Conservation (phyloP, 129 eudicot genomes). For the Cynara cardunculus region DNA sequence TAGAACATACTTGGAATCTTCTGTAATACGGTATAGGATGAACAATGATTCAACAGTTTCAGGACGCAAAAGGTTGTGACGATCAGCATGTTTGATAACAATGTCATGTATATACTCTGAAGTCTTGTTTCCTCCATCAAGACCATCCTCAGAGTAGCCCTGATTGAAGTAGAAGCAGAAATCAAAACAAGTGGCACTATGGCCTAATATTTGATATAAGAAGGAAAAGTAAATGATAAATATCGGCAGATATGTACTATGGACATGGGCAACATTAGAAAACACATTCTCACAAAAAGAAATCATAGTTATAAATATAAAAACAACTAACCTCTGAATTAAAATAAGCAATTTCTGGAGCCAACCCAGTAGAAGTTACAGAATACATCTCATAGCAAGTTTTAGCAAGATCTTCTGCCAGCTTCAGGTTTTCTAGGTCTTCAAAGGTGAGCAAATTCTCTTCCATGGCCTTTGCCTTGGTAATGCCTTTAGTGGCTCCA, state of each 20-base stretch:
- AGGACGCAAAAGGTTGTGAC: constrained; percentile 96
- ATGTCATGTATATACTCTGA: constrained; percentile 75
- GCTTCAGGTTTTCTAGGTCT: constrained; percentile 81
- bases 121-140: constrained; percentile 85
- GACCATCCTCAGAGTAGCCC: constrained; percentile 64
- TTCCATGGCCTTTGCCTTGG: constrained; percentile 67
- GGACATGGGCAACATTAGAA: neutral
- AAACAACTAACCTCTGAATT: constrained; percentile 58
- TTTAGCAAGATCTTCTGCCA: constrained; percentile 92
- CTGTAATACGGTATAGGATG: constrained; percentile 77
- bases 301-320: neutral
- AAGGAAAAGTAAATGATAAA: neutral
- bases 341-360: constrained; percentile 93
- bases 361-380: constrained; percentile 93
- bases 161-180: constrained; percentile 27
- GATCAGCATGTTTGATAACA: constrained; percentile 79
- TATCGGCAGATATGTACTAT: neutral
- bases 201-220: neutral
- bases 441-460: constrained; percentile 65
- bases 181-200: neutral
- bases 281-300: neutral
- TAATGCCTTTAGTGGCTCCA: constrained; percentile 90
- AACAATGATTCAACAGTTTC: constrained; percentile 95
- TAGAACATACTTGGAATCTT: constrained; percentile 75
- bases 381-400: constrained; percentile 87